Evolutionary conservation across 1,139 yeast genomes (phyloP).

Genomic region (Kluyveromyces marxianus): DNA sequence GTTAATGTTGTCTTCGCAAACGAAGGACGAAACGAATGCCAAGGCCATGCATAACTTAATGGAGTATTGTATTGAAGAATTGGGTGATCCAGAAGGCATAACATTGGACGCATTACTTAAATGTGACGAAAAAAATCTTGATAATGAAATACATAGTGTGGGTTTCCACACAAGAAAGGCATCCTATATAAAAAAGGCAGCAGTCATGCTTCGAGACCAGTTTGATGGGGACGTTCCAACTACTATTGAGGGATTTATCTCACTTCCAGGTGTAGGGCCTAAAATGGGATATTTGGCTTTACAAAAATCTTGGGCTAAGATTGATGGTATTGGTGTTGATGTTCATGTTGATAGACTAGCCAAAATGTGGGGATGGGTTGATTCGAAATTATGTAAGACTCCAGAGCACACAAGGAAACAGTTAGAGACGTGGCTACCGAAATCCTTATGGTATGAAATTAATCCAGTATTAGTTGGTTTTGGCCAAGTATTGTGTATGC

Average conservation of each 20-base stretch:
- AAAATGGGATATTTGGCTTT: conserved; percentile 83
- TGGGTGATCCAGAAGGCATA: conserved; percentile 33
- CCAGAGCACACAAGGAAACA: conserved; percentile 73
- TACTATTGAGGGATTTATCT: conserved; percentile 55
- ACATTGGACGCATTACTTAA: conserved; percentile 40
- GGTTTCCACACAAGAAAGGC: conserved; percentile 87
- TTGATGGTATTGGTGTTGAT: conserved; percentile 88
- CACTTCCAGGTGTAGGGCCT: conserved; percentile 91
- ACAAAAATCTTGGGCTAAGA: conserved; percentile 71
- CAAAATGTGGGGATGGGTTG: conserved; percentile 76
- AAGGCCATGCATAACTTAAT: conserved; percentile 63
- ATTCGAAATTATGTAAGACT: conserved; percentile 40
- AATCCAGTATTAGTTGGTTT: conserved; percentile 87
- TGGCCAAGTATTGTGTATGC: conserved; percentile 83
- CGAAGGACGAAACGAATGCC: conserved; percentile 81
- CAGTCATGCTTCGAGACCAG: conserved; percentile 43
- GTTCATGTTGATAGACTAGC: conserved; percentile 83
- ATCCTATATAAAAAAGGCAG: conserved; percentile 54
- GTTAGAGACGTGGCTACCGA: conserved; percentile 70
- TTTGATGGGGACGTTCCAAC: conserved; percentile 64
- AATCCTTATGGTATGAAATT: conserved; percentile 68
- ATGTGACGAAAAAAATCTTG: conserved; percentile 52
- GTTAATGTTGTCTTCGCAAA: conserved; percentile 84
- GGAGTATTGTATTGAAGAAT: conserved; percentile 33
- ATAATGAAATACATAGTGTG: conserved; percentile 61